phyloP scores from a whole-genome alignment of 768 basidiomycete genomes.

The Amanita jacksonii region DNA sequence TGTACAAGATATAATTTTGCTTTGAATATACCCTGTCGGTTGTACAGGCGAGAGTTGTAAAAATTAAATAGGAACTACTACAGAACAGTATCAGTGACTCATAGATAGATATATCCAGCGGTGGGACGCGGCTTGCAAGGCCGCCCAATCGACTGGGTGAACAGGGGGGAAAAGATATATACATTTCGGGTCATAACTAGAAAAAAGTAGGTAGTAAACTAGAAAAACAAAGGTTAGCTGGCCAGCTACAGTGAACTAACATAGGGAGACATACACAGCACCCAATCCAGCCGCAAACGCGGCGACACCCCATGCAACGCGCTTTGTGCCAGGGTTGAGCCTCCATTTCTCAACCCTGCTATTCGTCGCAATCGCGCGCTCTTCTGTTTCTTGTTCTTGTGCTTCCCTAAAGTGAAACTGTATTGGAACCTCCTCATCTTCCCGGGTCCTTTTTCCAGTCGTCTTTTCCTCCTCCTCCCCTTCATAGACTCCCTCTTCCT shows the following conservation, averaged over 20 bases:
- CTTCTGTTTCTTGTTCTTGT: slow-evolving; percentile 55
- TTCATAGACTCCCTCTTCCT: slow-evolving; percentile 20
- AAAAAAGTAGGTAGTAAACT: slow-evolving; percentile 59
- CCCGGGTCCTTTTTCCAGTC: slow-evolving; percentile 46
- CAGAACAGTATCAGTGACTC: too few species aligned
- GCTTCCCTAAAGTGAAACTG: slow-evolving; percentile 60
- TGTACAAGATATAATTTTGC: not conserved
- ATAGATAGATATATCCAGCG: too few species aligned
- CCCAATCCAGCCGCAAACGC: slow-evolving; percentile 79
- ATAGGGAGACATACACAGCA: slow-evolving; percentile 54
- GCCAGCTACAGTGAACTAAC: not conserved
- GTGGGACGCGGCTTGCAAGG: too few species aligned
- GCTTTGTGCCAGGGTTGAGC: slow-evolving; percentile 60
- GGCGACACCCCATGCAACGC: slow-evolving; percentile 74
- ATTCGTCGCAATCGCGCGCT: slow-evolving; percentile 48
- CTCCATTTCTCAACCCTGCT: slow-evolving; percentile 47
- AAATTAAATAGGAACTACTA: too few species aligned
- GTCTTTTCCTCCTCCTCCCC: slow-evolving; percentile 16
- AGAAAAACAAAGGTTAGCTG: slow-evolving; percentile 3
- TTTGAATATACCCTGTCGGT: not conserved
- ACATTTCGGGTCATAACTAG: slow-evolving; percentile 18
- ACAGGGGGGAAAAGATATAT: too few species aligned
- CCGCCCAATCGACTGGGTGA: too few species aligned
- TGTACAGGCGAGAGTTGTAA: not conserved
- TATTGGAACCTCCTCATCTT: slow-evolving; percentile 36